These are phyloP conservation scores for Diaporthe caulivora DNA, from an alignment of 2,329 filamentous ascomycete species.

Conservation along the genomic window DNA sequence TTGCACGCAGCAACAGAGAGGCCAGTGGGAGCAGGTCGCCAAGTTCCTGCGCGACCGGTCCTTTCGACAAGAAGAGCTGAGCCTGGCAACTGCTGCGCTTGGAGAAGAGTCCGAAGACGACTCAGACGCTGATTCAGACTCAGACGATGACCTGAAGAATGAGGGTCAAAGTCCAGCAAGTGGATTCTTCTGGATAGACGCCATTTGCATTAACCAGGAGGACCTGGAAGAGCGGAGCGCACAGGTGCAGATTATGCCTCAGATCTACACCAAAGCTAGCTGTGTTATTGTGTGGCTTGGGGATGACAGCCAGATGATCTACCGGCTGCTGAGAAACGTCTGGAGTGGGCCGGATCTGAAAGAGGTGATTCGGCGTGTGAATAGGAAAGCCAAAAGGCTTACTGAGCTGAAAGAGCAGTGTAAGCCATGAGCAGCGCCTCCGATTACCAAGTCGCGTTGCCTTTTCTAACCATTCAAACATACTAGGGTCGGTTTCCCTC, in stretches of 20 bases:
- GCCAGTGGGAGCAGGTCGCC: conserved; percentile 20
- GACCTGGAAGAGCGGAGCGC: conserved; percentile 31
- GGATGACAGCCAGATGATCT: conserved; percentile 25
- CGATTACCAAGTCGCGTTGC: too few relatives aligned
- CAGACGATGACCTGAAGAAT: background rate
- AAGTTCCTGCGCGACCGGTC: conserved; percentile 7
- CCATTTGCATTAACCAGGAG: conserved; percentile 29
- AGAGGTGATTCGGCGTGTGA: conserved; percentile 12
- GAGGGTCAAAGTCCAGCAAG: background rate
- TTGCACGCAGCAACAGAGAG: background rate
- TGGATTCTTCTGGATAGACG: conserved; percentile 28
- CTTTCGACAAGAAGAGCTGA: conserved; percentile 7
- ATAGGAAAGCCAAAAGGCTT: conserved; percentile 16
- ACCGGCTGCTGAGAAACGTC: conserved; percentile 6
- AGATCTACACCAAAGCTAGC: conserved; percentile 21
- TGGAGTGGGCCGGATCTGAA: conserved; percentile 1
- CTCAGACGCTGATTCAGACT: background rate
- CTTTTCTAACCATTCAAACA: background rate
- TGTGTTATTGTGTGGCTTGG: conserved; percentile 33
- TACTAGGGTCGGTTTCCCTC: conserved; percentile 7
- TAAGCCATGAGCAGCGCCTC: background rate
- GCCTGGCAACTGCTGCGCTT: background rate
- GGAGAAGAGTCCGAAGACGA: background rate
- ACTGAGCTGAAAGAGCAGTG: conserved; percentile 18
- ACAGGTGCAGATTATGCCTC: conserved; percentile 34